A percentile compares a stretch with the other conserved stretches of the same genome.
These are phyloP conservation scores for Aureobasidium sp. DNA, from an alignment of 2,329 filamentous ascomycete genomes.

Conservation along the genomic window DNA sequence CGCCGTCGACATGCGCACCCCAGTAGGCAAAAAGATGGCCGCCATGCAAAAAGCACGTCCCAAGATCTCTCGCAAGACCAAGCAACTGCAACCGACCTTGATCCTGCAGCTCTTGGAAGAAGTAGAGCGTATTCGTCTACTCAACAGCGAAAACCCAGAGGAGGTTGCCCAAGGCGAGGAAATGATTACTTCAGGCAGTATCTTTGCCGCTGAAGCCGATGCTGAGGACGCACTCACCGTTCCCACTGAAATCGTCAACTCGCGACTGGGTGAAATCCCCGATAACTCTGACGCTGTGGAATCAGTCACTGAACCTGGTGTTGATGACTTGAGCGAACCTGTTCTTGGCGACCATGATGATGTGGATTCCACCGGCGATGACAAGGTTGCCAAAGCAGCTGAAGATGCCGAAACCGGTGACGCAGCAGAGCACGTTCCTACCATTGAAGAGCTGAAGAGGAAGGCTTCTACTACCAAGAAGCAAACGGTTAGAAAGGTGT, in stretches of 20 bases:
- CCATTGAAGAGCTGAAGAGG: background rate
- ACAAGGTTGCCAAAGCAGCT: background rate
- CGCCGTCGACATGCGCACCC: conserved; percentile 40
- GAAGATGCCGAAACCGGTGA: background rate
- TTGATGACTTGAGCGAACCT: background rate
- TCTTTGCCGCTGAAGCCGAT: conserved; percentile 55
- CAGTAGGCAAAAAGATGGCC: conserved; percentile 39
- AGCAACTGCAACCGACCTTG: background rate
- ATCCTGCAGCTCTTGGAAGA: conserved; percentile 65
- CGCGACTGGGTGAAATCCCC: conserved; percentile 23
- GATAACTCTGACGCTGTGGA: background rate
- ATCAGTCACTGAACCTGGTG: background rate
- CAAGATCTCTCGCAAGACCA: background rate
- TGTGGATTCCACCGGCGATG: conserved; percentile 1
- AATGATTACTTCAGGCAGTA: conserved; percentile 72
- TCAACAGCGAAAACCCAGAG: conserved; percentile 59
- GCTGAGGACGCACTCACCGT: conserved; percentile 29
- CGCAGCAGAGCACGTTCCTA: background rate
- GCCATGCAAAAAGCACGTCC: conserved; percentile 17
- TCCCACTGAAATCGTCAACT: conserved; percentile 21
- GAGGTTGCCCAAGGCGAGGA: conserved; percentile 57
- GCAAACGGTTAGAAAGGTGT: conserved; percentile 21
- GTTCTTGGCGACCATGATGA: conserved; percentile 3
- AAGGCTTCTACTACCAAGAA: conserved; percentile 7
- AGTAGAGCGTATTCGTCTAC: conserved; percentile 56